Conservation (phyloP, 2,329 filamentous ascomycete genomes). For the Clonostachys sp. region DNA sequence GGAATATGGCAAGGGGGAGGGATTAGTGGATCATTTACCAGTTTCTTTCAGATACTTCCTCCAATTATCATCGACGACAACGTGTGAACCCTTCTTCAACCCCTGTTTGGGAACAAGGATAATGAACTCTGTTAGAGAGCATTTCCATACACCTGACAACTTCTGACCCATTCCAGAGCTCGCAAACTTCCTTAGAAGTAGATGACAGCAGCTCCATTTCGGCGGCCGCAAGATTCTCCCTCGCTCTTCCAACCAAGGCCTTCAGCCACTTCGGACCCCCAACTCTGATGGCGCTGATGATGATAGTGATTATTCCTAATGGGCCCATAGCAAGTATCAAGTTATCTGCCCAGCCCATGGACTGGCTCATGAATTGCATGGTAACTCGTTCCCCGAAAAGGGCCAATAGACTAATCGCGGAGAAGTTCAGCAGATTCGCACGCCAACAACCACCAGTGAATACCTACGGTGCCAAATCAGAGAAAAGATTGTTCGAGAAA, state of each 20-base stretch:
- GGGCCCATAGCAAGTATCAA: slow-evolving; percentile 38
- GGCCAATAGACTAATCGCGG: slow-evolving; percentile 1
- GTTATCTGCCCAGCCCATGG: slow-evolving; percentile 28
- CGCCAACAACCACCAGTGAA: background rate
- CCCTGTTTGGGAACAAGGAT: background rate
- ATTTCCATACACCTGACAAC: background rate
- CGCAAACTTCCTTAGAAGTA: slow-evolving; percentile 2
- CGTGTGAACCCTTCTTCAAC: background rate
- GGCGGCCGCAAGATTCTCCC: background rate
- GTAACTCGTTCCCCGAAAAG: slow-evolving; percentile 37
- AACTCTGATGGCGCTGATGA: slow-evolving; percentile 35
- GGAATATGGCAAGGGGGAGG: too few relatives aligned
- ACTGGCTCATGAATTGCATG: slow-evolving; percentile 39
- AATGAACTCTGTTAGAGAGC: background rate
- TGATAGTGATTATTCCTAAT: slow-evolving; percentile 33
- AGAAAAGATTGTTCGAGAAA: slow-evolving; percentile 3
- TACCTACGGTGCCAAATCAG: slow-evolving; percentile 2
- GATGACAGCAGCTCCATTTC: slow-evolving; percentile 4
- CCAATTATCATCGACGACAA: too few relatives aligned
- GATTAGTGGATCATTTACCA: too few relatives aligned
- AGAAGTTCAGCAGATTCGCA: background rate
- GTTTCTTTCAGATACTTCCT: too few relatives aligned
- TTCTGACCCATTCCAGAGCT: slow-evolving; percentile 1
- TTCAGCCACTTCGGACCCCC: slow-evolving; percentile 31
- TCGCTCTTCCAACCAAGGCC: slow-evolving; percentile 30